phyloP scores from a whole-genome alignment of 2,329 filamentous ascomycete genomes.

The Colletotrichum tamarilloi region DNA sequence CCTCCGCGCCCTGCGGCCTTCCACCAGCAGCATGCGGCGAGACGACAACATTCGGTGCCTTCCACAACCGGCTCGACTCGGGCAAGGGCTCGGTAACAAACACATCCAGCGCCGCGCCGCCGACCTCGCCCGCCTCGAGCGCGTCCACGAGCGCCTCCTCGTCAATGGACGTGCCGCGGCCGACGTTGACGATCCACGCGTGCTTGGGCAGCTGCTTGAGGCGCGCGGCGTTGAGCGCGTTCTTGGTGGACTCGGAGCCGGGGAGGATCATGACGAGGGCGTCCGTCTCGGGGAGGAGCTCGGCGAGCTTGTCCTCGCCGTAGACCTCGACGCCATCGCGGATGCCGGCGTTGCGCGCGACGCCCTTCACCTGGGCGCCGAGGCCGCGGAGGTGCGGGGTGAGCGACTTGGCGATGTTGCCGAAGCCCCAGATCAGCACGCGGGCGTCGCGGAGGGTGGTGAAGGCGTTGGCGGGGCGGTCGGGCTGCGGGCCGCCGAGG shows the following conservation, averaged over 20 bases:
- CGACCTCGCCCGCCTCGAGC: slow-evolving; percentile 54
- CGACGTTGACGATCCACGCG: slow-evolving; percentile 66
- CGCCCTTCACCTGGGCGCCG: slow-evolving; percentile 68
- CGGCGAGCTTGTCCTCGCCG: slow-evolving; percentile 62
- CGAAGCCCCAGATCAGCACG: slow-evolving; percentile 73
- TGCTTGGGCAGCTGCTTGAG: slow-evolving; percentile 66
- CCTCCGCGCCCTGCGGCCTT: slow-evolving; percentile 69
- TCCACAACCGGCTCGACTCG: slow-evolving; percentile 57
- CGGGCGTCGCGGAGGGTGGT: slow-evolving; percentile 69
- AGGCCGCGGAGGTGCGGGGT: slow-evolving; percentile 64
- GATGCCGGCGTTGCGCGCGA: slow-evolving; percentile 68
- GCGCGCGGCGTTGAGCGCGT: slow-evolving; percentile 66
- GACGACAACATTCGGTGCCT: slow-evolving; percentile 62
- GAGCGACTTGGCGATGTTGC: slow-evolving; percentile 73
- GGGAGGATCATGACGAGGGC: slow-evolving; percentile 76
- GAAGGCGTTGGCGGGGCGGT: slow-evolving; percentile 66
- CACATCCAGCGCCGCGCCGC: slow-evolving; percentile 62
- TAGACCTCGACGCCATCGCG: slow-evolving; percentile 69
- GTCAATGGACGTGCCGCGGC: slow-evolving; percentile 60
- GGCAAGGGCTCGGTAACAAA: slow-evolving; percentile 59
- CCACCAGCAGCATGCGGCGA: slow-evolving; percentile 71
- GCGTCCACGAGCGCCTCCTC: slow-evolving; percentile 60
- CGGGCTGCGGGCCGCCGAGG: slow-evolving; percentile 70
- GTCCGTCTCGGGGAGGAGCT: slow-evolving; percentile 67
- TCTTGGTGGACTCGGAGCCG: slow-evolving; percentile 64